Base-by-base conservation (phyloP, 306 rosid species). In the Hylodesmum podocarpum region DNA sequence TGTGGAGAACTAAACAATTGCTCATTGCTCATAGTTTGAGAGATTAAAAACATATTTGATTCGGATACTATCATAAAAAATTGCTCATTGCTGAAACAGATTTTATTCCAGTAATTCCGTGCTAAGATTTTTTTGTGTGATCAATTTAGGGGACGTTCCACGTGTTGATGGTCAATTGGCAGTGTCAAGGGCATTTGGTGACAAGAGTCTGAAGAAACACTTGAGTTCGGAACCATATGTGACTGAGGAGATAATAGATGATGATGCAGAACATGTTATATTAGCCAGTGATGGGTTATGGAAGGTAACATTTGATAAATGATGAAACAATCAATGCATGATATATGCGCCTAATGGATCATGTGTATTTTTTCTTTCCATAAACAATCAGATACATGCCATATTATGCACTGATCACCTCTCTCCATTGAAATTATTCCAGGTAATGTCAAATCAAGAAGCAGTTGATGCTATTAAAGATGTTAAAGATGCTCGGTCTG, bases 251-350 rank as follows among this genome's bases (percentile, higher is more conserved):
- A 14, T 18, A 7, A 80, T 96, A 57, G 88, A 85, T 4, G 91
- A 87, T 47, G 80, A 78, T 25, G 71, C 92, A 16, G 98, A 92
- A 86, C 92, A 85, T 51, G 12, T 89, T 67, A 91, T 95, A 79
- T 82, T 95, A 82, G 98, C 98, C 66, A 95, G 98, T 75, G 99
- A 95, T 69, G 99, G 97, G 70, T 85, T 95, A 67, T 95, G 99
- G 98, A 95, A 92, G 97, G 98, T 94, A 81, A 70, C 3, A 72
- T 78, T 80, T 50, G 27, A 70, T 58, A 33, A 15, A 64, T 49
- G 37, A 54, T n/a, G n/a, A n/a, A n/a, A n/a, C n/a, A 25, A 25
- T 14, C 63, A 34, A 47, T 72, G 21, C 53, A 33, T 33, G 39
- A 9, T 29, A 11, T 7, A 21, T 3, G 5, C 46, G 46, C 57